Evolutionary conservation across 257 asterid species (phyloP).

Genomic region (Solanum bukasovii): DNA sequence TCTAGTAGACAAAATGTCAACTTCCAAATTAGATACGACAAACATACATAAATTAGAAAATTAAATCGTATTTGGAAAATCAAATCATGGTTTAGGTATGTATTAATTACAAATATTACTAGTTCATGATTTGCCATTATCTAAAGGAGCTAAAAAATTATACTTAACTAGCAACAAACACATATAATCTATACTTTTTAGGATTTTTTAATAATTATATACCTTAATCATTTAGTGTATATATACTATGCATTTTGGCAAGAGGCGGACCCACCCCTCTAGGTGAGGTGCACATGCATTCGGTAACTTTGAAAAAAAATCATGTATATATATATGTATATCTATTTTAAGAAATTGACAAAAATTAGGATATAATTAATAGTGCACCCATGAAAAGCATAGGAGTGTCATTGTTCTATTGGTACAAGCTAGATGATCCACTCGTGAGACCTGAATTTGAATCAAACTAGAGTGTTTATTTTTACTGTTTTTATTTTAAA

Average conservation of each 20-base stretch:
- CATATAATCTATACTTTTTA: neutral
- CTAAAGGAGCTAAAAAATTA: neutral
- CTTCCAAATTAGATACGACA: neutral
- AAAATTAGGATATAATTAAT: no score
- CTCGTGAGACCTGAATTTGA: neutral
- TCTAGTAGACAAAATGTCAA: neutral
- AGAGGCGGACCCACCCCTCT: neutral
- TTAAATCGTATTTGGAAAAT: neutral
- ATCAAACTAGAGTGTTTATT: neutral
- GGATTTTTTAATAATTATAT: neutral
- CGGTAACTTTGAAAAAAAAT: neutral
- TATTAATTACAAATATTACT: neutral
- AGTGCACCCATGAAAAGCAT: neutral
- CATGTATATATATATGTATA: neutral
- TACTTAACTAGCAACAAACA: neutral
- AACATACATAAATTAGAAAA: neutral
- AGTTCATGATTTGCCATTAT: neutral
- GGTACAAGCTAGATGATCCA: neutral
- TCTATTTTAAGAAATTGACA: no score
- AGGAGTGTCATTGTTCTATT: no score
- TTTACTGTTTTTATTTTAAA: no score
- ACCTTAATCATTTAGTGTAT: neutral
- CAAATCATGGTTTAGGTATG: neutral
- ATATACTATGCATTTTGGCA: neutral
- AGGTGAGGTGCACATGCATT: neutral